phyloP scores from a whole-genome alignment of 169 alveolate genomes.

The Neospora caninum region DNA sequence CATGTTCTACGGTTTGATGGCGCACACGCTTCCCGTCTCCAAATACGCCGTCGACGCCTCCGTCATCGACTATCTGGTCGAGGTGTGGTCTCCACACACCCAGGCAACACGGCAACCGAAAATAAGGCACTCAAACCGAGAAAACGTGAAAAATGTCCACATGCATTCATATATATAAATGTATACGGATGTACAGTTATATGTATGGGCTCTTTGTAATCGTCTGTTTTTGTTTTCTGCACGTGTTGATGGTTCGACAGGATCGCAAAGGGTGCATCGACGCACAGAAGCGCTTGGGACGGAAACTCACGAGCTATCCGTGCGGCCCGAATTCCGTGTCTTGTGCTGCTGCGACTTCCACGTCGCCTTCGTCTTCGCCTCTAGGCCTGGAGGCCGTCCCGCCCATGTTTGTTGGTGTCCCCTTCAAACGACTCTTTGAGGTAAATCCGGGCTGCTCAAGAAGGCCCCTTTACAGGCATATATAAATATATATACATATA shows the following conservation, averaged over 20 bases:
- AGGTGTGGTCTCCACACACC: background rate
- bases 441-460: background rate
- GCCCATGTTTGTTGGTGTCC: conserved; percentile 61
- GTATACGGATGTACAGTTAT: background rate
- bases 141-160: background rate
- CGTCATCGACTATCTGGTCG: conserved; percentile 42
- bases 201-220: background rate
- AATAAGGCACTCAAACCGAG: background rate
- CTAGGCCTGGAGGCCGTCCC: conserved; percentile 46
- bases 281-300: background rate
- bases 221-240: background rate
- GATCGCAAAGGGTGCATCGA: background rate
- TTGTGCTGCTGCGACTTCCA: background rate
- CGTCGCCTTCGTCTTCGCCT: conserved; percentile 9
- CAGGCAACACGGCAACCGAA: background rate
- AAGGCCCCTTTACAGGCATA: background rate
- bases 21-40: conserved; percentile 62
- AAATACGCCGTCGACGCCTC: conserved; percentile 48
- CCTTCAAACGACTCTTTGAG: conserved; percentile 35
- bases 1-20: conserved; percentile 63
- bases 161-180: background rate
- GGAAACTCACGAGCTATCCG: background rate
- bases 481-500: background rate
- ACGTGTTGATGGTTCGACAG: background rate
- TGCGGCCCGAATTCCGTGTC: background rate